Evolutionary conservation across 1,284 basidiomycete genomes (phyloP).

Genomic region (Cystobasidiaceae sp.): DNA sequence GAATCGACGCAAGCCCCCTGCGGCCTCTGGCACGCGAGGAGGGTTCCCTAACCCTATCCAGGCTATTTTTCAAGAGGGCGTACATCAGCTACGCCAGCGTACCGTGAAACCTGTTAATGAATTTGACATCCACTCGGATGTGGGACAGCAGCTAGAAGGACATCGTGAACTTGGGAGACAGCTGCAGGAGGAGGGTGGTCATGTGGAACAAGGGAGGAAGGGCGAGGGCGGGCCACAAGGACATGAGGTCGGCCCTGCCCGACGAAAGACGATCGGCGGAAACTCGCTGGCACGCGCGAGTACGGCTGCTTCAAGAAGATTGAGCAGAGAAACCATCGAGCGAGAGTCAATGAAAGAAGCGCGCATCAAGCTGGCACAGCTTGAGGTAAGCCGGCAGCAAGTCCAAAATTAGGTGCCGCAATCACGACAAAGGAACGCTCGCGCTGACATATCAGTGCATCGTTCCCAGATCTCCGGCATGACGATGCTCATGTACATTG

Average conservation of each 20-base stretch:
- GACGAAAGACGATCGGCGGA: not conserved
- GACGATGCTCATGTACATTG: slow-evolving; percentile 17
- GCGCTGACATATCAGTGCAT: too few relatives aligned
- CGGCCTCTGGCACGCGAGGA: slow-evolving; percentile 13
- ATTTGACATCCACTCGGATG: too few relatives aligned
- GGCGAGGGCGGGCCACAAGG: not conserved
- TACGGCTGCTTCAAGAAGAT: not conserved
- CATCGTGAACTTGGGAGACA: not conserved
- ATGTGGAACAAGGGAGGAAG: not conserved
- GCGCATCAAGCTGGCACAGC: slow-evolving; percentile 5
- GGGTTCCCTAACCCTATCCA: slow-evolving; percentile 24
- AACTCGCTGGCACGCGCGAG: not conserved
- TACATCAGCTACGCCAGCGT: slow-evolving; percentile 8
- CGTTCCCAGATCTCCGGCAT: slow-evolving; percentile 16
- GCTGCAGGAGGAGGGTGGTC: not conserved
- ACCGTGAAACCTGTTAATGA: not conserved
- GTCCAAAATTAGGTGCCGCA: not conserved
- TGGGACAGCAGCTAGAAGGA: not conserved
- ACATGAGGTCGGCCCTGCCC: too few relatives aligned
- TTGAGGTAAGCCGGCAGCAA: slow-evolving; percentile 22
- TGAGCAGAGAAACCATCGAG: slow-evolving; percentile 2
- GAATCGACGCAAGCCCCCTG: not conserved
- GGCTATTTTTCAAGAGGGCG: slow-evolving; percentile 12
- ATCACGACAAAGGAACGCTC: too few relatives aligned
- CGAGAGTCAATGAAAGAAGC: slow-evolving; percentile 1